Base-by-base conservation (phyloP, 176 grass and related monocot genomes). In the Ensete ventricosum region DNA sequence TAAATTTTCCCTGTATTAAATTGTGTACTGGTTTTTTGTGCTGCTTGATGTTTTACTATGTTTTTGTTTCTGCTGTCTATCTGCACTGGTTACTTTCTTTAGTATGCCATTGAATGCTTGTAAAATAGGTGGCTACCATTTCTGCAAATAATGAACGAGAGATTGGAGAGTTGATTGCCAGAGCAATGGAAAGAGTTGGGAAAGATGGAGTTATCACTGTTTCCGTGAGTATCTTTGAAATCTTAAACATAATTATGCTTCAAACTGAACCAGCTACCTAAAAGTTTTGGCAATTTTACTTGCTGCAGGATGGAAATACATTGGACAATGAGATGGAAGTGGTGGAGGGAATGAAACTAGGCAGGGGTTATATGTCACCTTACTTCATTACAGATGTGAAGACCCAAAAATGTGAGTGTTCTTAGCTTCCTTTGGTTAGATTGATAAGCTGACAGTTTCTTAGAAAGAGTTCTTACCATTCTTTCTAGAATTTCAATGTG, bases 141-240 rank as follows among this genome's bases (percentile, higher is more conserved):
- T 97, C 93, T 71, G 90, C 93, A 68, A 97, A 97, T 80, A 89
- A 82, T 70, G 93, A 93, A 88, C 90, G 87, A 77, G 87, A 97
- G 88, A 90, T 97, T 77, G 93, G 93, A 71, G 93, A 93, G 81
- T 72, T 97, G 58, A 89, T 93, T 88, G 86, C 93, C 29, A 88
- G 77, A 66, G 90, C 90, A 8, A 91, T 97, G 90, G 90, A 90
- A 75, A 97, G 78, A 81, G 93, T 97, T 83, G 88, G 93, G 62
- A 97, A 91, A 85, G 90, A 97, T 50, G 90, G 90, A 73, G 87
- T 93, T 71, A 93, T 97, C 79, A 97, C 88, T 80, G 91, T 93
- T 67, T 75, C 58, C 83, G 93, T 92, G 78, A 90, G 93, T 87
- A 55, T 6, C 84, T 60, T 10, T 83, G 67, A 82, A 48, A 60